These are phyloP conservation scores for Verticillium nonalfalfae DNA, from an alignment of 2,329 filamentous ascomycete genomes.

Conservation along the genomic window DNA sequence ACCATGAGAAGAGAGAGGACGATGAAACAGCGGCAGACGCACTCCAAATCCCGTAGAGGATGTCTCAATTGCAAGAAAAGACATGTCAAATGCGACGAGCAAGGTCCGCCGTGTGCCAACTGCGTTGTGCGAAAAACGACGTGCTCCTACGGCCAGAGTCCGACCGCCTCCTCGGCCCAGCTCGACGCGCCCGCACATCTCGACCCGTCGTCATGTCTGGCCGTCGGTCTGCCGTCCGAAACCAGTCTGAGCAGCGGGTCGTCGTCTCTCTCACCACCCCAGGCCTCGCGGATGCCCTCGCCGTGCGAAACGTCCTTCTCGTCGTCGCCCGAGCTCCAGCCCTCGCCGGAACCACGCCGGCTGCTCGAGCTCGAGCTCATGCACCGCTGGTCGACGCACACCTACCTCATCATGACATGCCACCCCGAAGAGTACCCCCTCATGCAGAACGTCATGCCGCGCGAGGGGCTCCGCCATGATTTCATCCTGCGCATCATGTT, in stretches of 20 bases:
- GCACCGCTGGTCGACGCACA: constrained; percentile 42
- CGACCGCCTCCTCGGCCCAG: neutral
- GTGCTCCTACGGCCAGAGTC: neutral
- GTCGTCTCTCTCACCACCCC: neutral
- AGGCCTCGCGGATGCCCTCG: neutral
- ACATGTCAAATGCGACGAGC: constrained; percentile 30
- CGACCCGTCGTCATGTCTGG: neutral
- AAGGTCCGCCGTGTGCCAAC: constrained; percentile 26
- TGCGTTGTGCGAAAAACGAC: constrained; percentile 18
- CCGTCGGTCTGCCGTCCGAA: neutral
- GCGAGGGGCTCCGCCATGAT: constrained; percentile 27
- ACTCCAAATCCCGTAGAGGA: constrained; percentile 25
- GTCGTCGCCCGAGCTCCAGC: neutral
- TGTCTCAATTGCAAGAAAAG: constrained; percentile 25
- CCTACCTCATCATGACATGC: constrained; percentile 29
- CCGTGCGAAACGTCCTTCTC: neutral
- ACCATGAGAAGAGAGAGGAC: neutral
- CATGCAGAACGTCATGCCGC: constrained; percentile 24
- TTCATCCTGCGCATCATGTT: constrained; percentile 32
- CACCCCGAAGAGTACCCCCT: constrained; percentile 28
- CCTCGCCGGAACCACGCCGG: constrained; percentile 12
- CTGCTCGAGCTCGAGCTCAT: constrained; percentile 41
- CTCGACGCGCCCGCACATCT: neutral
- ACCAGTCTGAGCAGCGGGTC: neutral
- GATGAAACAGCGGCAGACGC: constrained; percentile 17